phyloP scores from a whole-genome alignment of 495 filamentous ascomycete genomes.

The Aspergillus funiculosus region DNA sequence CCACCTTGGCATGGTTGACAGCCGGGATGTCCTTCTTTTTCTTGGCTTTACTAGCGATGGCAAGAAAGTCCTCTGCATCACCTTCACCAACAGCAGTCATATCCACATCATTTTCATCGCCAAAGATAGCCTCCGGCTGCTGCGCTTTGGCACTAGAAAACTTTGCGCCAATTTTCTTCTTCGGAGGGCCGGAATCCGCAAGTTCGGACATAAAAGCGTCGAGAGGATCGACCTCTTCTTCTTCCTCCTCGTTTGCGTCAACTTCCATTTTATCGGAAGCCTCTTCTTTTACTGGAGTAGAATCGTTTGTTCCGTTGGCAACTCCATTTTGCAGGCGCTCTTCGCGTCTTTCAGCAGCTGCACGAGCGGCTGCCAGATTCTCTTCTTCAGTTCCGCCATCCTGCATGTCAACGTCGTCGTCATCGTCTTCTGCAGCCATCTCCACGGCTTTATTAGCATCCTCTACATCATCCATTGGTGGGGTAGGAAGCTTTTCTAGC shows the following conservation, averaged over 20 bases:
- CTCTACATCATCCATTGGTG: constrained; percentile 56
- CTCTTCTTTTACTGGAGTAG: constrained; percentile 15
- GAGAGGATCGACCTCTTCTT: constrained; percentile 76
- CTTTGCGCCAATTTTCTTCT: constrained; percentile 35
- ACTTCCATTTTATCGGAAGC: constrained; percentile 31
- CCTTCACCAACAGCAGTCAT: constrained; percentile 63
- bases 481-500: constrained; percentile 77
- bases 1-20: constrained; percentile 76
- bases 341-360: constrained; percentile 71
- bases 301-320: not conserved
- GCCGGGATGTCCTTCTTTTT: constrained; percentile 95
- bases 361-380: constrained; percentile 72
- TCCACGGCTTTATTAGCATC: constrained; percentile 56
- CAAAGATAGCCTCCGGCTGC: constrained; percentile 79
- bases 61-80: constrained; percentile 77
- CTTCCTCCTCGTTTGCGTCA: constrained; percentile 50
- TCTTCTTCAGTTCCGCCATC: constrained; percentile 82
- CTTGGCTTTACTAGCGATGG: constrained; percentile 75
- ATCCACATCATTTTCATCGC: constrained; percentile 73
- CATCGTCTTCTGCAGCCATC: constrained; percentile 53
- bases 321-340: constrained; percentile 56
- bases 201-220: constrained; percentile 94
- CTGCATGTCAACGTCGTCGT: constrained; percentile 71
- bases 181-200: constrained; percentile 45
- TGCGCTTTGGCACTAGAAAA: constrained; percentile 46